Evolutionary conservation across 768 basidiomycete genomes (phyloP).

Genomic region (Suillus sp.): DNA sequence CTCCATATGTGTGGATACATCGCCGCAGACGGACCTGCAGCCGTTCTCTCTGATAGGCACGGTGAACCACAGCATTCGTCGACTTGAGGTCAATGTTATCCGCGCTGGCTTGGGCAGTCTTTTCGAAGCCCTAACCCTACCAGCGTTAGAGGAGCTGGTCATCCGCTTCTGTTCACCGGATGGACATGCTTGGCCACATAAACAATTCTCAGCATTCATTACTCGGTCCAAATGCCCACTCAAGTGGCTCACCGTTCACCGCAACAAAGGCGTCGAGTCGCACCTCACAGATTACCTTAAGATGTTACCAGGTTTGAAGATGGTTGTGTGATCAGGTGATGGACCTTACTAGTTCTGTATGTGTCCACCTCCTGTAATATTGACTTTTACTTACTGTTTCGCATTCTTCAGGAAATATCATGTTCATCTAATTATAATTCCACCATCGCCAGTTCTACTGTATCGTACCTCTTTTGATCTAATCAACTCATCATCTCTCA

Average conservation of each 20-base stretch:
- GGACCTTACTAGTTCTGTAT: not conserved
- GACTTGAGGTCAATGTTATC: constrained; percentile 34
- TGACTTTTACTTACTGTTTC: not conserved
- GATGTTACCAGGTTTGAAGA: constrained; percentile 24
- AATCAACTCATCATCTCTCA: not conserved
- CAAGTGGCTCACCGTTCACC: constrained; percentile 27
- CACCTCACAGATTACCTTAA: constrained; percentile 27
- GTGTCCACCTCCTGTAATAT: not conserved
- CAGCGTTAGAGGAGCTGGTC: constrained; percentile 34
- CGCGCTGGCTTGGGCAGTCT: constrained; percentile 26
- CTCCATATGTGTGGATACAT: constrained; percentile 28
- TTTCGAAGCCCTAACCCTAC: constrained; percentile 25
- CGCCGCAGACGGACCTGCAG: constrained; percentile 16
- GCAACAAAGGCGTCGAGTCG: constrained; percentile 23
- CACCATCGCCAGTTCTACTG: not conserved
- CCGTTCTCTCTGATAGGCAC: constrained; percentile 18
- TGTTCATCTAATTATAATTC: not conserved
- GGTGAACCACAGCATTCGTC: constrained; percentile 20
- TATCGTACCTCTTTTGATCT: not conserved
- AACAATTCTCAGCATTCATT: constrained; percentile 26
- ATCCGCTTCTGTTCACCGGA: constrained; percentile 34
- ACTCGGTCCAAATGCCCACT: constrained; percentile 28
- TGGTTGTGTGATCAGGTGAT: not conserved
- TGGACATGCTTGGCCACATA: constrained; percentile 31
- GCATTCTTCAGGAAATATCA: not conserved